Evolutionary conservation across 2,329 filamentous ascomycete species (phyloP), one percentile per base, ranked within the genome.

Genomic region (Blastomyces gilchristii): DNA sequence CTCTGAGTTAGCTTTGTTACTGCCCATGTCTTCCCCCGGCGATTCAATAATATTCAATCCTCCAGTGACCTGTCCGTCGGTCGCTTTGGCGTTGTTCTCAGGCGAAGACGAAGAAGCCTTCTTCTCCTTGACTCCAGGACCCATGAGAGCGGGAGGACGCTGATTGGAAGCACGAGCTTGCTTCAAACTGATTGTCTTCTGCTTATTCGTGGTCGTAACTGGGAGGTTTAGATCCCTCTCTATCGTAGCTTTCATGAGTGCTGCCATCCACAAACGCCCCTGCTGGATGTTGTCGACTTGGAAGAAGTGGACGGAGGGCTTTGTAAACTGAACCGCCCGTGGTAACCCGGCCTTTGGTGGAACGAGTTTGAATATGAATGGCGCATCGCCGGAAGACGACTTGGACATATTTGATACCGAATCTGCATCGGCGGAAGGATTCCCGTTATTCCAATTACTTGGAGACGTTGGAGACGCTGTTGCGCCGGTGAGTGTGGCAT

Each of bases 321-420:
- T 97, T 1, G 94, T 99, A 73, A 99, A 99, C 72, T 92, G 96
- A 63, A 99, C 93, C 0, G 91, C 94, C 63, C 91, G 87, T 12
- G 91, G 91, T 11, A 96, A 82, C 12, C 92, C 93, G 5, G 88
- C 85, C 65, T 93, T 89, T 0, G 94, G 94, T 0, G 94, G 94
- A 7, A 96, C 87, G 8, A 99, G 85, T 78, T 99, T 99, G 83
- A 99, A 99, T 71, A 97, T 97, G 78, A 99, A 99, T 72, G 95
- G 89, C 63, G 90, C 88, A 57, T 56, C 60, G 18, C n/a, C 8
- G 18, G 47, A 16, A 25, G 47, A 43, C 6, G 52, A 41, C 39
- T 62, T 57, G 14, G 22, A 57, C 11, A 52, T 62, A 18, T 39
- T 49, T 8, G 64, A 63, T 34, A 43, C 34, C 28, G 50, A 59